These are phyloP conservation scores for Metrosideros polymorpha DNA, from an alignment of 441 rosid species.

Conservation along the genomic window DNA sequence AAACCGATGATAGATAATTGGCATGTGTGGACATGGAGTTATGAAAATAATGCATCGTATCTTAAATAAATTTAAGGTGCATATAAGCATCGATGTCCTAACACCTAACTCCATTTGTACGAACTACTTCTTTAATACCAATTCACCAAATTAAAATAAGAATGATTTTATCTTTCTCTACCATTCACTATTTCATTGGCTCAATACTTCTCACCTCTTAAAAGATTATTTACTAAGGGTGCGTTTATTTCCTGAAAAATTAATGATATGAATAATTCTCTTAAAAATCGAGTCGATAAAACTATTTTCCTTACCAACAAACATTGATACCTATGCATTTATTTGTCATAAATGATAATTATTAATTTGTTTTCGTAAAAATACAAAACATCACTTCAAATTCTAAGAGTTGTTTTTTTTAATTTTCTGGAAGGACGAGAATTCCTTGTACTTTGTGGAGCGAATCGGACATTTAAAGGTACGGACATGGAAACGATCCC, in stretches of 20 bases:
- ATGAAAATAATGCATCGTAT: neutral
- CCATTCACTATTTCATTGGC: neutral
- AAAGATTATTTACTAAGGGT: neutral
- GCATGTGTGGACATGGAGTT: neutral
- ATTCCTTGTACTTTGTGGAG: neutral
- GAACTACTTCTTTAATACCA: neutral
- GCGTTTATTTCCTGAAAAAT: neutral
- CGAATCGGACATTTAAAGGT: neutral
- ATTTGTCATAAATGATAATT: neutral
- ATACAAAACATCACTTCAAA: neutral
- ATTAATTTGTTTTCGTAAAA: neutral
- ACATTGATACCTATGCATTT: neutral
- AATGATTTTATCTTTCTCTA: neutral
- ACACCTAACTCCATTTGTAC: neutral
- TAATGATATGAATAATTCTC: neutral
- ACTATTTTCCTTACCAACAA: neutral
- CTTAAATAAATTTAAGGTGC: neutral
- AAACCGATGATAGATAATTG: neutral
- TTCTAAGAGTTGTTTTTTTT: neutral
- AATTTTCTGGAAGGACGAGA: neutral
- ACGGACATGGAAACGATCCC: neutral
- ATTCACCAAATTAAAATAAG: neutral
- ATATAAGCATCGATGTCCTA: accelerated
- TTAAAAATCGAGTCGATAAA: neutral
- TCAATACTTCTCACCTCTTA: neutral